Evolutionary conservation across 345 rosid genomes (phyloP).

Genomic region (Ailanthus altissimus): DNA sequence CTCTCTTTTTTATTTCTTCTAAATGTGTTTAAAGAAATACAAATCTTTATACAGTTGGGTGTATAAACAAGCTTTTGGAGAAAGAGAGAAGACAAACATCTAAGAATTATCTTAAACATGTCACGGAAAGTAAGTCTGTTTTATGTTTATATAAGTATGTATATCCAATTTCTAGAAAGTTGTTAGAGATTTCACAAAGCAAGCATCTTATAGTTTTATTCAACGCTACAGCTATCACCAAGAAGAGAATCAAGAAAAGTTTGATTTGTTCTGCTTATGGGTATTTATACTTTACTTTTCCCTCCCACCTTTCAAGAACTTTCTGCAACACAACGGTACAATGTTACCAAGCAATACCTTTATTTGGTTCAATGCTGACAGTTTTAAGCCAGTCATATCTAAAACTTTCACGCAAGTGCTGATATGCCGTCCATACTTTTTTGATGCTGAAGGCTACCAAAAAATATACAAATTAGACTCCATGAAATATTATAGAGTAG

Average conservation of each 20-base stretch:
- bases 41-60: not conserved
- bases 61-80: not conserved
- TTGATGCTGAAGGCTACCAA: conserved; percentile 72
- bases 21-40: not conserved
- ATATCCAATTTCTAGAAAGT: not conserved
- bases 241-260: not conserved
- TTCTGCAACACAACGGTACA: not conserved
- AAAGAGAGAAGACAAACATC: not conserved
- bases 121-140: not conserved
- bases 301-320: not conserved
- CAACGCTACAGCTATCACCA: not conserved
- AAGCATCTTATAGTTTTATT: not conserved
- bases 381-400: conserved; percentile 96
- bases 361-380: conserved; percentile 84
- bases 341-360: conserved; percentile 48
- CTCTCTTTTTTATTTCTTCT: not conserved
- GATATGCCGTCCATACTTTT: conserved; percentile 64
- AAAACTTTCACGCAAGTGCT: conserved; percentile 80
- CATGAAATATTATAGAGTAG: not conserved
- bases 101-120: not conserved
- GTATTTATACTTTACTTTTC: not conserved
- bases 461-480: conserved; percentile 19
- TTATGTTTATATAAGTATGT: not conserved
- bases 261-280: not conserved
- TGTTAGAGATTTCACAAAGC: not conserved